A percentile compares a stretch with the other conserved stretches of the same genome.
phyloP scores from a whole-genome alignment of 2,329 filamentous ascomycete species.

The Cryphonectria naterciae region DNA sequence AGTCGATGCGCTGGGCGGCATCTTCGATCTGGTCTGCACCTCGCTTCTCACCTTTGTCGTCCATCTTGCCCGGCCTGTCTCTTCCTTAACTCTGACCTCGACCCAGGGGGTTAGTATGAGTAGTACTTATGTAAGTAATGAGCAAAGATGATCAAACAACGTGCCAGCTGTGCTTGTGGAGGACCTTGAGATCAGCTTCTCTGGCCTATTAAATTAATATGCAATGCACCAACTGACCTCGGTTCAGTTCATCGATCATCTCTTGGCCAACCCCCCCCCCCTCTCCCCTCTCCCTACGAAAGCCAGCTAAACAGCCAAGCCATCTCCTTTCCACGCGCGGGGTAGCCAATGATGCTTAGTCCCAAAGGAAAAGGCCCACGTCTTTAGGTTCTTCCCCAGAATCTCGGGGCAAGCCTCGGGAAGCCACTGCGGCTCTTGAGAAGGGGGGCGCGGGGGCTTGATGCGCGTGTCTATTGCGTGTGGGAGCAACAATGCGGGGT shows the following conservation, averaged over 20 bases:
- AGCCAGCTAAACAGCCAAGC: background rate
- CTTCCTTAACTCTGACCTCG: background rate
- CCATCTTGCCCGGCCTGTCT: slow-evolving; percentile 30
- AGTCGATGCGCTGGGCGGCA: slow-evolving; percentile 33
- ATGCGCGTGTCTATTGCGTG: too few relatives aligned
- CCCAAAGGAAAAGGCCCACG: background rate
- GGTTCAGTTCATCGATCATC: background rate
- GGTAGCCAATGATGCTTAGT: background rate
- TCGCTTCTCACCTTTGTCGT: slow-evolving; percentile 36
- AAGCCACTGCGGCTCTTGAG: background rate
- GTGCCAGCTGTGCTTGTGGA: too few relatives aligned
- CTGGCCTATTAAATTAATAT: background rate
- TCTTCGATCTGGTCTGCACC: slow-evolving; percentile 22
- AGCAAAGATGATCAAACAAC: background rate
- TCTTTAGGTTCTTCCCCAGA: background rate
- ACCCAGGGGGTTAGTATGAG: background rate
- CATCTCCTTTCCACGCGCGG: background rate
- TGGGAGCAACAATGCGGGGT: background rate
- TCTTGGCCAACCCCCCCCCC: background rate
- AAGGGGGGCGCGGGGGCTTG: too few relatives aligned
- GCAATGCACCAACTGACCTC: background rate
- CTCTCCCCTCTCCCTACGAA: too few relatives aligned
- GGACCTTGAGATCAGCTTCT: too few relatives aligned
- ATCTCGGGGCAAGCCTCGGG: background rate
- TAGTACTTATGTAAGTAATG: background rate